Evolutionary conservation across 169 alveolate genomes (phyloP), one percentile per base, ranked within the genome.

Genomic region (Plasmodium sp.): DNA sequence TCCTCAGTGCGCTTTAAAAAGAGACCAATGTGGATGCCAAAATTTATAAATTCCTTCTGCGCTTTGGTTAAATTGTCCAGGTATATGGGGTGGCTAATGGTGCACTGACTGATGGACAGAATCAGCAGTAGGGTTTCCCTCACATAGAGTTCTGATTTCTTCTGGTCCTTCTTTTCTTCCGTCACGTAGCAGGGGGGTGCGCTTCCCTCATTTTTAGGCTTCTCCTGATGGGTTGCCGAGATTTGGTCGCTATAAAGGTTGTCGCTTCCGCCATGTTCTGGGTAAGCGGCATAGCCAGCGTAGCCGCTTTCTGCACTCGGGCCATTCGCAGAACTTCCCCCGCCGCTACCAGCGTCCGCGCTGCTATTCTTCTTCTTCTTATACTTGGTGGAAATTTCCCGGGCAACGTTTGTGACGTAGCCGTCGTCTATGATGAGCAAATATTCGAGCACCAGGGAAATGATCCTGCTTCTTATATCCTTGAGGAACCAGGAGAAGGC

Each of bases 401-500:
- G 58, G 14, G 91, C 94, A 33, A 90, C 67, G 22, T 90, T 58
- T 16, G 96, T 96, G 12, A 97, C 92, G 45, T 95, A 43, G 73
- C 97, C 97, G 56, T 96, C 92, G 74, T 97, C 97, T 27, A 94
- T 62, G 36, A 96, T 90, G 54, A 83, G 81, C 33, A 96, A 93
- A 84, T 84, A 95, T 22, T 97, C 98, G 9, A 96, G 96, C 31
- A 97, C 82, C 34, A 97, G 84, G 12, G 98, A 97, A 48, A 82
- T 83, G 56, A 97, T 83, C 95, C 97, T 98, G 54, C 96, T 93
- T 48, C 96, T 75, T 5, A 97, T 92, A 56, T 97, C 98, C 92
- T 97, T 97, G 73, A 97, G 79, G 71, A 97, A 77, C 98, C 98
- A 97, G 16, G 97, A 94, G 72, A 97, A 93, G 2, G 98, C 98